Base-by-base conservation (phyloP, 805 yeast genomes). In the Maudiozyma serrabonitensis region DNA sequence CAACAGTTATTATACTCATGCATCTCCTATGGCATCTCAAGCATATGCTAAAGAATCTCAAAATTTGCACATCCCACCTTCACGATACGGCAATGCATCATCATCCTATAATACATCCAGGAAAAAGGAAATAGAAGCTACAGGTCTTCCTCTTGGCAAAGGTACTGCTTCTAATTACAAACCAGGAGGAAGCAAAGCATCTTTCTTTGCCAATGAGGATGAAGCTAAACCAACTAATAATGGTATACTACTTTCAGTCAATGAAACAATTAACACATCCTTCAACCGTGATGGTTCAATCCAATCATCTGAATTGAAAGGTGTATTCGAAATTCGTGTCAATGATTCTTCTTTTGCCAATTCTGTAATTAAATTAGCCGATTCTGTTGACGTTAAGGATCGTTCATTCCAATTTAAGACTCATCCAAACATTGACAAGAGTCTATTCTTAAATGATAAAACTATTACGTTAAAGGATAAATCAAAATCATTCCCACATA, bases 361-460 rank as follows among this genome's bases (percentile, higher is more conserved):
- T 56, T 78, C 88, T 49, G 79, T 78, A 62, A 75, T 93, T 51
- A 62, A 76, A 53, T 70, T 90, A 55, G 66, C 71, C 41, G 74
- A 81, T 41, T 72, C 69, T 3, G 75, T 76, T 31, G 69, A 72
- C 41, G 68, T 75, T 15, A 67, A 73, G 38, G 67, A 79, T 71
- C 54, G 61, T 48, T 39, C 61, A 6, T 72, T 81, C 43, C 89
- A 84, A 62, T 93, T 79, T 73, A 90, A 90, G 68, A 89, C 98
- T 15, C 96, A 93, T 72, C 99, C 99, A 54, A 90, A 91, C 64
- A 95, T 93, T 56, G 97, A 93, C 70, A 83, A 86, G 61, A 71
- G 70, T 41, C 67, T 79, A 61, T 93, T 91, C 67, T 74, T 76
- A 43, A 64, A 75, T 13, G 66, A 72, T 15, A 72, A 76, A 50